phyloP scores from a whole-genome alignment of 441 rosid species.

The Adansonia madagascariensis region DNA sequence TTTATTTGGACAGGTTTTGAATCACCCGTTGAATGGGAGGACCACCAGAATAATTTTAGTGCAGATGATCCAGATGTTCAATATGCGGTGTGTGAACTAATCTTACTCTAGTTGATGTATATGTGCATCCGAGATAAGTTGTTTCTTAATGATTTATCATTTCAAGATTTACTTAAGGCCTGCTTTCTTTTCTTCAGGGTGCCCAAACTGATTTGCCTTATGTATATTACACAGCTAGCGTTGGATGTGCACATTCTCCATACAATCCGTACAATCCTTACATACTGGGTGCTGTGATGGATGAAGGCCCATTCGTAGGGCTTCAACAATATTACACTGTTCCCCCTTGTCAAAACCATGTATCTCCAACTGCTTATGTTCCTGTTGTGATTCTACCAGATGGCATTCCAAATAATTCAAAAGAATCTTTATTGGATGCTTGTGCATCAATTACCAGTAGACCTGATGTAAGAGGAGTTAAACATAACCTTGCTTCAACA shows the following conservation, averaged over 20 bases:
- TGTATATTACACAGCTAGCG: conserved; percentile 78
- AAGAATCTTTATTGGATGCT: conserved; percentile 51
- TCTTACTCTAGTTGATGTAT: not conserved
- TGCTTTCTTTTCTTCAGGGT: conserved; percentile 54
- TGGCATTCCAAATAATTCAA: conserved; percentile 38
- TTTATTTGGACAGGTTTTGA: conserved; percentile 61
- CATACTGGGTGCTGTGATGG: conserved; percentile 79
- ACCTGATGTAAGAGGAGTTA: conserved; percentile 54
- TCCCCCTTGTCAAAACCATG: conserved; percentile 64
- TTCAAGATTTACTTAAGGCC: not conserved
- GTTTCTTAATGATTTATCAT: not conserved
- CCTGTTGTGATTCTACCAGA: conserved; percentile 67
- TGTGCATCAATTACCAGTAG: conserved; percentile 44
- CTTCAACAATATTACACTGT: conserved; percentile 71
- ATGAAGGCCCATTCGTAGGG: conserved; percentile 63
- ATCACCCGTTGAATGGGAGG: conserved; percentile 91
- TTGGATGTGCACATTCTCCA: conserved; percentile 84
- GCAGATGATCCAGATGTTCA: conserved; percentile 80
- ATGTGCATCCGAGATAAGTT: conserved; percentile 6
- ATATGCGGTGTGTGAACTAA: conserved; percentile 55
- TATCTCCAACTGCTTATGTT: conserved; percentile 56
- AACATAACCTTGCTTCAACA: conserved; percentile 50
- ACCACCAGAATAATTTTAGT: conserved; percentile 75
- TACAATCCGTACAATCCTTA: conserved; percentile 92
- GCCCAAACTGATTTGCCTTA: conserved; percentile 80